Base-by-base conservation (phyloP, 2,329 filamentous ascomycete species). In the Pseudogymnoascus sp. region DNA sequence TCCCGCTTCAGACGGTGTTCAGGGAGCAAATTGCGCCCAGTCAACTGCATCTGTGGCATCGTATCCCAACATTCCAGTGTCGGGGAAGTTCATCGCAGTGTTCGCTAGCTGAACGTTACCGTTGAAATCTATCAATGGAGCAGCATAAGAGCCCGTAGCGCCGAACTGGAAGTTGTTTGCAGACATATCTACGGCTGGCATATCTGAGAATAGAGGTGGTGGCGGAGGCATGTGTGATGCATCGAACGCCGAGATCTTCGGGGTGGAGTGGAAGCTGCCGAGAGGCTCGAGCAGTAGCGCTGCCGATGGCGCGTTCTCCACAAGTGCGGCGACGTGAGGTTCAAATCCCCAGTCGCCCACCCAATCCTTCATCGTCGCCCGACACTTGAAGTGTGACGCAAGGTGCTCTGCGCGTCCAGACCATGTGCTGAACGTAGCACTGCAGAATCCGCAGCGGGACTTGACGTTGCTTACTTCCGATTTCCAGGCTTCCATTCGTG, bases 401-500 rank as follows among this genome's bases (percentile, higher is more conserved):
- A 75, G 66, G 59, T 75, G 74, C 43, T 75, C 73, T n/a, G 73
- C 71, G 20, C 74, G 74, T 14, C 75, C 73, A 66, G 76, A 75
- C 76, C 76, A 78, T 1, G 75, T 76, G 6, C 68, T 71, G 58
- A 77, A 72, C 1, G 66, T 65, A n/a, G 71, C 66, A 14, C 67
- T 68, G 63, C 76, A 78, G 63, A 78, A 76, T 1, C 76, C 76
- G 64, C 76, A 78, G 5, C 75, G 72, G 16, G 75, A 77, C 61
- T 78, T 81, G 66, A 86, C 78, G 58, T 79, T 77, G 14, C 77
- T 77, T 3, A 78, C 79, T 58, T 78, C 77, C 28, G 79, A 79
- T 67, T 81, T 82, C 83, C 83, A 86, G 37, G 73, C 72, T 25
- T 85, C 79, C 82, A 85, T 85, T 59, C 74, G 76, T 1, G 75